A percentile compares a stretch with the other conserved stretches of the same genome.
These are phyloP conservation scores for Amanita pallidorosea DNA, from an alignment of 768 basidiomycete genomes.

Conservation along the genomic window DNA sequence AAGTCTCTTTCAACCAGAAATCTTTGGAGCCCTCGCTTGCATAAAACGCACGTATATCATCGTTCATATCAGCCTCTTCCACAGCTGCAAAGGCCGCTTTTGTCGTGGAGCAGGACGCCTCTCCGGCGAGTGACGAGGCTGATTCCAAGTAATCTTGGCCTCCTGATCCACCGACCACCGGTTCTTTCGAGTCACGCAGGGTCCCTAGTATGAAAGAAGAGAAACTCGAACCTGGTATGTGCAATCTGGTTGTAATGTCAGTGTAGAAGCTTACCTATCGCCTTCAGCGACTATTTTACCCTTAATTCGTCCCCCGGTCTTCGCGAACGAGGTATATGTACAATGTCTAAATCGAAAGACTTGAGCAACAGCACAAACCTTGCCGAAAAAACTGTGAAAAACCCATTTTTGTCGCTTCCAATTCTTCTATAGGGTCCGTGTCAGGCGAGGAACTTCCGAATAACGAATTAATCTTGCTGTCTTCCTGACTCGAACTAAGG, in stretches of 20 bases:
- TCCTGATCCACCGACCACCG: not conserved
- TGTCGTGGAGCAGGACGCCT: not conserved
- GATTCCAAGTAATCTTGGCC: not conserved
- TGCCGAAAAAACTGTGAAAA: not conserved
- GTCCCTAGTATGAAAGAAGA: not conserved
- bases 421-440: conserved; percentile 1
- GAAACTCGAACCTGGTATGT: not conserved
- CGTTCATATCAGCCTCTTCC: not conserved
- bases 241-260: not conserved
- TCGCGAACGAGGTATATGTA: conserved; percentile 2
- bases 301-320: not conserved
- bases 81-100: not conserved
- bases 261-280: not conserved
- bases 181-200: not conserved
- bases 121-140: not conserved
- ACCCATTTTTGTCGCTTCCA: conserved; percentile 6
- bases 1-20: not conserved
- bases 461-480: not conserved
- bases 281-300: not conserved
- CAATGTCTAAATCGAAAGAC: not conserved
- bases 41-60: not conserved
- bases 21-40: not conserved
- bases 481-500: conserved; percentile 5
- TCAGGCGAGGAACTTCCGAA: conserved; percentile 1
- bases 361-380: not conserved